These are phyloP conservation scores for Solanum chmielewskii DNA, from an alignment of 257 asterid genomes.

Conservation along the genomic window DNA sequence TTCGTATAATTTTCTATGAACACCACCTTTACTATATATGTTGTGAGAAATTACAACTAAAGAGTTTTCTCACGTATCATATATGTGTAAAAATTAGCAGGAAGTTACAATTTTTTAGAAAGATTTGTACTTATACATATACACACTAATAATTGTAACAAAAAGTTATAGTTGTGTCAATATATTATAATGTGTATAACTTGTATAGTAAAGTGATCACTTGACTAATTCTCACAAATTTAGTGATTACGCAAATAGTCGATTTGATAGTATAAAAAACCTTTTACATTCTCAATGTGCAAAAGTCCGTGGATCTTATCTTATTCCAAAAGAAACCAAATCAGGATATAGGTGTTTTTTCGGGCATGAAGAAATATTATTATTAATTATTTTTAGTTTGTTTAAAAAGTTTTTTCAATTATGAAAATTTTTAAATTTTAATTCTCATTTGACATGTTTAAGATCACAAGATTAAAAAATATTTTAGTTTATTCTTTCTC, in stretches of 20 bases:
- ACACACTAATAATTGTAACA: neutral
- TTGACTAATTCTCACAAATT: neutral
- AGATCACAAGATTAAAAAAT: fast-evolving
- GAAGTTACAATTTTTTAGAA: neutral
- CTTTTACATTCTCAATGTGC: neutral
- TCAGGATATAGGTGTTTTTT: neutral
- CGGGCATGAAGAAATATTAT: neutral
- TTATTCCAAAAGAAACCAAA: neutral
- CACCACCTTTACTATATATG: too few relatives aligned
- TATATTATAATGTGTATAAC: neutral
- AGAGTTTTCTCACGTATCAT: neutral
- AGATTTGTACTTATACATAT: neutral
- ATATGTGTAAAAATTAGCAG: neutral
- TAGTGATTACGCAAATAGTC: neutral
- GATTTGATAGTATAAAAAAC: neutral
- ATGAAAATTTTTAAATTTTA: neutral
- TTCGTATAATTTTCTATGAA: too few relatives aligned
- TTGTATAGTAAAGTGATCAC: neutral
- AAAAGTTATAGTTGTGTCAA: neutral
- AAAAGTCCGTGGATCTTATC: neutral
- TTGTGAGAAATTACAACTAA: neutral
- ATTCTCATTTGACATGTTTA: fast-evolving
- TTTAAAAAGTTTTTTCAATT: neutral
- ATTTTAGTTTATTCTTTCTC: neutral
- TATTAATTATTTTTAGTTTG: neutral